Base-by-base conservation (phyloP, 176 grass and related monocot genomes). In the Elymus sibiricus region DNA sequence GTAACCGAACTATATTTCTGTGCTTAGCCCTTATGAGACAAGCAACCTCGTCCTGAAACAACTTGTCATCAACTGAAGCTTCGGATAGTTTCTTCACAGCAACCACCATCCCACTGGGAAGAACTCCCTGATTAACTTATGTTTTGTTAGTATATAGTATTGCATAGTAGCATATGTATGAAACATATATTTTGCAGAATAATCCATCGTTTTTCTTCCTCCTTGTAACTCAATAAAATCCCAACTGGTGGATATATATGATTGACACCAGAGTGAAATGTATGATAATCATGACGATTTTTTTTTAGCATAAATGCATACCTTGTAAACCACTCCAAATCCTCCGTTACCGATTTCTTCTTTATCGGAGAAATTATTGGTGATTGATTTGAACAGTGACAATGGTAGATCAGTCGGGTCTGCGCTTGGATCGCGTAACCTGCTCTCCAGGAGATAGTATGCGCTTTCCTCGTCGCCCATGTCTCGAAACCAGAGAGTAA, bases 41-140 rank as follows among this genome's bases (percentile, higher is more conserved):
- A 19, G n/a, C 5, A 9, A 63, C 59, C 58, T 79, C 77, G 5
- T 24, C 56, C 12, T 43, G 32, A 21, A 80, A 80, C 25, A 10
- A 17, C 34, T 39, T 27, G 6, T 67, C 5, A 32, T 67, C 7
- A 32, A 13, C 22, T 47, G 17, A 19, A 42, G 0, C 29, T 0
- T 47, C n/a, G 25, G 16, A 43, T 27, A 80, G 7, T 39, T 32
- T 80, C 14, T 80, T 80, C 24, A 80, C 78, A 64, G 78, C 78
- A 64, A 80, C 24, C 12, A 44, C 8, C 31, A 69, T 69, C 32
- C 31, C 65, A 22, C 21, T 69, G 15, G 24, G 29, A 32, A 69
- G 65, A 14, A 69, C 65, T 9, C 65, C 65, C 65, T 69, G 65
- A 21, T 69, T 38, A 38, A 21, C 31, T 9, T 37, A 5, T 64